phyloP scores from a whole-genome alignment of 1,284 basidiomycete genomes.

The Cryptococcus hybrid region DNA sequence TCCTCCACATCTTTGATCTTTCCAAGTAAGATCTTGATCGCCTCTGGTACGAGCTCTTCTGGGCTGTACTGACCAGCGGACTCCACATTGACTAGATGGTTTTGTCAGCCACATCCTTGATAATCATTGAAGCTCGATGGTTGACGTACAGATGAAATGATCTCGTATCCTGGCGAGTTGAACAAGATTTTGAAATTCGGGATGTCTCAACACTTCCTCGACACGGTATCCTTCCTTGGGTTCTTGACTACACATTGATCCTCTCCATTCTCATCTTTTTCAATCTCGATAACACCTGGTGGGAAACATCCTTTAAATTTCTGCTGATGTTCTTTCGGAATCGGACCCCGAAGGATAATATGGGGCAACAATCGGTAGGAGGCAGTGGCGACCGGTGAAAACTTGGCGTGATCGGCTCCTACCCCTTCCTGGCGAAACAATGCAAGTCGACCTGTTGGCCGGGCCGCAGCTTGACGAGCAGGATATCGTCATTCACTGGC shows the following conservation, averaged over 20 bases:
- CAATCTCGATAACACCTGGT: slow-evolving; percentile 78
- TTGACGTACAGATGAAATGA: slow-evolving; percentile 83
- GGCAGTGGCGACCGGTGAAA: slow-evolving; percentile 96
- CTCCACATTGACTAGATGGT: slow-evolving; percentile 73
- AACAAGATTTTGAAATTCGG: slow-evolving; percentile 84
- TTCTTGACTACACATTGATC: slow-evolving; percentile 58
- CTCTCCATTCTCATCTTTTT: slow-evolving; percentile 52
- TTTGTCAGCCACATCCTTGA: too few relatives aligned
- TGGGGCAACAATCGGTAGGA: slow-evolving; percentile 90
- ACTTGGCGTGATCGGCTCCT: slow-evolving; percentile 98
- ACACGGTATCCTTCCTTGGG: slow-evolving; percentile 72
- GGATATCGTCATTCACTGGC: slow-evolving; percentile 73
- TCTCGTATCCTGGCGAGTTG: slow-evolving; percentile 84
- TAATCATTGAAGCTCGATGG: too few relatives aligned
- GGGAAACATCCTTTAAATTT: slow-evolving; percentile 90
- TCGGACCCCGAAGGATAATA: slow-evolving; percentile 72
- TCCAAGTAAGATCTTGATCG: slow-evolving; percentile 75
- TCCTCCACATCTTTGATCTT: slow-evolving; percentile 61
- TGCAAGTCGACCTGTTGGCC: slow-evolving; percentile 79
- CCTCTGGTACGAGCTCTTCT: slow-evolving; percentile 64
- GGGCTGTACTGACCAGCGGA: slow-evolving; percentile 86
- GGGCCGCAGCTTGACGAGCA: slow-evolving; percentile 90
- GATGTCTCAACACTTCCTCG: slow-evolving; percentile 83
- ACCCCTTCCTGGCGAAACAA: slow-evolving; percentile 74
- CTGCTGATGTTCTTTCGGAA: slow-evolving; percentile 59